phyloP scores from a whole-genome alignment of 495 filamentous ascomycete genomes.

The Elasticomyces elasticus region DNA sequence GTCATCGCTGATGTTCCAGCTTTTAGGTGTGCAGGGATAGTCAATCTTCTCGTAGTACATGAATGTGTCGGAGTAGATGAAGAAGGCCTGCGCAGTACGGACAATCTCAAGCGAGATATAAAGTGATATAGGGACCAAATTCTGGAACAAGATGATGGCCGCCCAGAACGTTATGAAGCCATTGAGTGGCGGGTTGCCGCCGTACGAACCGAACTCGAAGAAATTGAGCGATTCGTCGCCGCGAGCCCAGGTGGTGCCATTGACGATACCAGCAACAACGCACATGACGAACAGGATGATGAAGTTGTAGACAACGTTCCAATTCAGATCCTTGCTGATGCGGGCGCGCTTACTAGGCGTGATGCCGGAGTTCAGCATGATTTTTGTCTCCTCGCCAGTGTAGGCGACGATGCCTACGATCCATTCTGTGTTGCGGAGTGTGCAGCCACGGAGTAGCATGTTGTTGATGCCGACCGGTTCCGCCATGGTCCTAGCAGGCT shows the following conservation, averaged over 20 bases:
- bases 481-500: slow-evolving; percentile 61
- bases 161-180: slow-evolving; percentile 97
- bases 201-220: slow-evolving; percentile 84
- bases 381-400: slow-evolving; percentile 95
- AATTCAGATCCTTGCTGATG: slow-evolving; percentile 86
- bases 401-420: slow-evolving; percentile 90
- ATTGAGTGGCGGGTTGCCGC: slow-evolving; percentile 62
- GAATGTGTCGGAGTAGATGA: slow-evolving; percentile 88
- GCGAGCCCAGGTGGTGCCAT: slow-evolving; percentile 73
- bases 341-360: slow-evolving; percentile 92
- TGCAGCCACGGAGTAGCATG: slow-evolving; percentile 83
- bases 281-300: slow-evolving; percentile 84
- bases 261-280: slow-evolving; percentile 69
- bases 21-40: slow-evolving; percentile 90
- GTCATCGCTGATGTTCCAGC: slow-evolving; percentile 99
- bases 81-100: slow-evolving; percentile 83
- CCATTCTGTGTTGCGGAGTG: slow-evolving; percentile 94
- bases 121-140: slow-evolving; percentile 94
- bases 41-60: slow-evolving; percentile 97
- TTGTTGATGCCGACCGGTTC: slow-evolving; percentile 95
- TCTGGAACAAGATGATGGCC: slow-evolving; percentile 89
- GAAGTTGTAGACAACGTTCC: slow-evolving; percentile 97
- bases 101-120: slow-evolving; percentile 98
- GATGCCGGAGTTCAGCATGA: slow-evolving; percentile 97
- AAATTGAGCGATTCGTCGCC: slow-evolving; percentile 61